Base-by-base conservation (phyloP, 129 eudicot species). In the carrot (Daucus carota) region DNA sequence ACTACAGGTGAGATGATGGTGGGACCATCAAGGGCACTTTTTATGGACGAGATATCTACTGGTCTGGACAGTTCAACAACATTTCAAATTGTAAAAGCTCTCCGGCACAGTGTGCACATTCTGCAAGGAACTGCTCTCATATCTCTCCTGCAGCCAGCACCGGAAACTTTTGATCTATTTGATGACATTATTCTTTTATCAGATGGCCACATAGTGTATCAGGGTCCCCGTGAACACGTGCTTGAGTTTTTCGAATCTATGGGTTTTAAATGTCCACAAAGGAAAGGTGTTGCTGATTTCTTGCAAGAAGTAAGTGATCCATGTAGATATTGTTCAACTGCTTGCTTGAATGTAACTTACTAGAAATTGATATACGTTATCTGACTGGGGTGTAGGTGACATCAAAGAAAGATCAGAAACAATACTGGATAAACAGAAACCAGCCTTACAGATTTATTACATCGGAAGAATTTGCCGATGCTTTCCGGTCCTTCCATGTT, bases 21-120 rank as follows among this genome's bases (percentile, higher is more conserved):
- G 71, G 96, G 98, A 57, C 98, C 98, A 38, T 69, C 98, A 16
- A 90, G 82, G 76, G 96, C 90, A 40, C 89, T 92, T 26, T 88
- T 92, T 76, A 92, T 92, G 96, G 98, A 92, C n/a, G 98, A 92
- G 83, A 92, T 90, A 86, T 92, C 96, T 24, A 92, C 98, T 65
- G 98, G 98, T 46, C 83, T 92, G 80, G 98, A 92, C 82, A 88
- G 94, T 81, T 90, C 98, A 0, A 90, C 98, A 43, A 88, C 98
- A 47, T 92, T 65, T 62, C 93, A 88, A 77, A 88, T 92, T 52
- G 96, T 90, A 80, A 86, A 86, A 63, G 82, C 95, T n/a, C 68
- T 92, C 6, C 79, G 77, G 74, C 89, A 92, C 40, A 80, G 75
- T 79, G 86, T 90, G 65, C 98, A 88, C 82, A 92, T 92, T 79